Evolutionary conservation across 1,139 yeast species (phyloP), one percentile per base, ranked within the genome.

Genomic region (Pichia sp.): DNA sequence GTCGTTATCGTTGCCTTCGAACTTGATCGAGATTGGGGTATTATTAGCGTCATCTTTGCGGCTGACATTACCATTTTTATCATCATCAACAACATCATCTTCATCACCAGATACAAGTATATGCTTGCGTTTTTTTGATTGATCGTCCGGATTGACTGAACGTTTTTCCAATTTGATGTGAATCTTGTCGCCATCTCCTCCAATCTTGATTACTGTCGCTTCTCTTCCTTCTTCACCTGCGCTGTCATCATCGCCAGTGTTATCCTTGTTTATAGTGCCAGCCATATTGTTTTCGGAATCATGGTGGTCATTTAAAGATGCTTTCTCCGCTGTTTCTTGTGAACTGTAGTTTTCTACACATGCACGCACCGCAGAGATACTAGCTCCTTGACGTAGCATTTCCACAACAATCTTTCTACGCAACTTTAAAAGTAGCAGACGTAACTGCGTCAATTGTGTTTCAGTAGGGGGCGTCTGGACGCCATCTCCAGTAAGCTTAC

Each of bases 201-300:
- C 55, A 30, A 55, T 53, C 43, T 53, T 50, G 24, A 55, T 53
- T 2, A 55, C 40, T 7, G 49, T 46, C n/a, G 42, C 40, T 34
- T 46, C 49, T 46, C 49, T 46, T 34, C 12, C 34, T 16, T 33
- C 45, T 33, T 54, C 50, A 43, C 53, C 42, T 9, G 20, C 24
- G 3, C 16, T 40, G 29, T 47, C 42, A 17, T 38, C 46, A n/a
- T n/a, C 17, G 9, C 4, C 41, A 38, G 20, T 38, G 41, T 38
- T 8, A 38, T 17, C 41, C 7, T 38, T 38, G 41, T 12, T 7
- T 38, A 8, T n/a, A n/a, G 33, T 9, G 30, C 42, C 48, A 6
- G 20, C 16, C 2, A 34, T 4, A 24, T 34, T 33, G 27, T 16
- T 34, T 46, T 31, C 24, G 33, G 38, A 14, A 17, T 33, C 41